Conservation (phyloP, 2,329 filamentous ascomycete species). For the Sphaerostilbella broomeana region DNA sequence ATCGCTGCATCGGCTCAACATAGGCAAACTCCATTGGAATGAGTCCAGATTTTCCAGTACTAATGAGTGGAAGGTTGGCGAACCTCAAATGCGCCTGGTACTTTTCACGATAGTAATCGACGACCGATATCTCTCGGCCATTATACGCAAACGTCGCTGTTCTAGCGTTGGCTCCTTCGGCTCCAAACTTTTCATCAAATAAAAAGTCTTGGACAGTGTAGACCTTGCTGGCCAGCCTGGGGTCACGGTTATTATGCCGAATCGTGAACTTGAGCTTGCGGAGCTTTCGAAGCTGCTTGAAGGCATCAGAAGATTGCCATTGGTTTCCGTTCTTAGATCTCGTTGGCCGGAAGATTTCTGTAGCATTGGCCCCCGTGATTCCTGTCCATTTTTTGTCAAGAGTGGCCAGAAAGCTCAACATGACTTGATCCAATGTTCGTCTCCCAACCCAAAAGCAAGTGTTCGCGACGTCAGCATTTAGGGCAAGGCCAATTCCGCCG, state of each 20-base stretch:
- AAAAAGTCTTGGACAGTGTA: constrained; percentile 48
- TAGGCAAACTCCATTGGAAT: constrained; percentile 58
- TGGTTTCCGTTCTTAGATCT: constrained; percentile 18
- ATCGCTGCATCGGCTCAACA: constrained; percentile 50
- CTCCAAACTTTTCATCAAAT: constrained; percentile 38
- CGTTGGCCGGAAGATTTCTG: constrained; percentile 30
- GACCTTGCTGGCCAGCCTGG: constrained; percentile 33
- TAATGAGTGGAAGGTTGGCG: constrained; percentile 49
- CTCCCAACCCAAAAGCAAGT: constrained; percentile 70
- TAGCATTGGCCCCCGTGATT: constrained; percentile 22
- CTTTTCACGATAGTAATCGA: constrained; percentile 48
- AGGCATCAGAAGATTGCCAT: constrained; percentile 41
- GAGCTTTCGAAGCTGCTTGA: constrained; percentile 49
- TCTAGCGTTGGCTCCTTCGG: constrained; percentile 42
- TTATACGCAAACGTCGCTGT: constrained; percentile 51
- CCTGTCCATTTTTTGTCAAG: constrained; percentile 25
- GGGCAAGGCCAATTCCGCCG: constrained; percentile 56
- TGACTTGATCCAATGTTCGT: constrained; percentile 33
- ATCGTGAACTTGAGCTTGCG: constrained; percentile 51
- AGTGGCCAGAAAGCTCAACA: constrained; percentile 28
- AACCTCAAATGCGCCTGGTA: constrained; percentile 46
- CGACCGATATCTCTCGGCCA: constrained; percentile 39
- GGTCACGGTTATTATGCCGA: constrained; percentile 39
- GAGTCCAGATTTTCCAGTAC: constrained; percentile 45
- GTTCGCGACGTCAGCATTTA: constrained; percentile 91